A percentile compares a stretch with the other conserved stretches of the same genome.
phyloP scores from a whole-genome alignment of 2,329 filamentous ascomycete species.

The Davidsoniella eucalypti region DNA sequence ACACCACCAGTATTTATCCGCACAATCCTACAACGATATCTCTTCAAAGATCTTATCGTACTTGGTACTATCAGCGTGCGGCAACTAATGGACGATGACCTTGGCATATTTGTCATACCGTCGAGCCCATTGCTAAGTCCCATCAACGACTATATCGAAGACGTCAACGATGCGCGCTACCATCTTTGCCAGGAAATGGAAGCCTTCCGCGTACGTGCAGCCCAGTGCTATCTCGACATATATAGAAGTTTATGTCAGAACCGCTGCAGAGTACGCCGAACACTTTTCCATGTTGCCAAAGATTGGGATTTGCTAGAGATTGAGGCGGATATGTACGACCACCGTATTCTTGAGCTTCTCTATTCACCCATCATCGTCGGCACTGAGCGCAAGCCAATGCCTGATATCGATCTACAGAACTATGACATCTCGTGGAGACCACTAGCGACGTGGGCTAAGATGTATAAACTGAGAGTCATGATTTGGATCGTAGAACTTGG shows the following conservation, averaged over 20 bases:
- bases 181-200: conserved; percentile 62
- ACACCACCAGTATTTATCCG: conserved; percentile 74
- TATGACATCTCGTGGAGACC: background rate
- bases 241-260: conserved; percentile 81
- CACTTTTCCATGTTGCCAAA: conserved; percentile 66
- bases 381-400: conserved; percentile 23
- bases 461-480: conserved; percentile 80
- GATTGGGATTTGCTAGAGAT: conserved; percentile 75
- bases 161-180: conserved; percentile 56
- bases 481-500: conserved; percentile 79
- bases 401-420: conserved; percentile 32
- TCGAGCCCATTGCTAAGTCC: conserved; percentile 54
- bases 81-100: conserved; percentile 63
- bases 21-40: conserved; percentile 57
- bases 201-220: conserved; percentile 41
- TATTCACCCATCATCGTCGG: conserved; percentile 36
- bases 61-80: conserved; percentile 52
- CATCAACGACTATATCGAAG: conserved; percentile 59
- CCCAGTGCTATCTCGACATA: conserved; percentile 64
- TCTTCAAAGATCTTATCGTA: conserved; percentile 57
- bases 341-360: conserved; percentile 43
- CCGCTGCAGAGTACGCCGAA: conserved; percentile 71
- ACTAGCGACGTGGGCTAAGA: conserved; percentile 61
- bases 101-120: conserved; percentile 62
- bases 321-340: conserved; percentile 65